Evolutionary conservation across 2,329 filamentous ascomycete genomes (phyloP), one percentile per base, ranked within the genome.

Genomic region (Fusarium nanum): DNA sequence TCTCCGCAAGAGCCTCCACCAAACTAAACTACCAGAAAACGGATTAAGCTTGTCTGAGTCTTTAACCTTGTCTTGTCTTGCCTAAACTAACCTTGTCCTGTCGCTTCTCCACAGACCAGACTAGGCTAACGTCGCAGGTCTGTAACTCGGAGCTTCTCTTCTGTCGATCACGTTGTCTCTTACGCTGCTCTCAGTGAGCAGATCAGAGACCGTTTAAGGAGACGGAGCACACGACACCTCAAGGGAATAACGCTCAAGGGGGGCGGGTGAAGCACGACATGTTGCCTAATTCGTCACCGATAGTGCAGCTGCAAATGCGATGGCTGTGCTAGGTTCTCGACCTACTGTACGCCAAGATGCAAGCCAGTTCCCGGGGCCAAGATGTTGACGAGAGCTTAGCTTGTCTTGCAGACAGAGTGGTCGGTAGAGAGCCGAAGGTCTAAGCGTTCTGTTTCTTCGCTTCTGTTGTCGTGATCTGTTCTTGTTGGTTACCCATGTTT

Each of bases 201-300:
- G 48, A 63, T 67, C 41, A 37, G 48, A 7, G 16, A n/a, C 40
- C 40, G 32, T 44, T 55, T 46, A 9, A 18, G 53, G 48, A 34
- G 25, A 71, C 40, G 47, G 30, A 37, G 34, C 55, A 62, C 47
- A 7, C 56, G 54, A 56, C 52, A 46, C 16, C 6, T 7, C 16
- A 8, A 32, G 48, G 61, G 50, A 57, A 64, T 46, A 64, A 27
- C 40, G 14, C 32, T 34, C 32, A 34, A 32, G n/a, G 28, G 12
- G 28, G 28, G 18, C 18, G 23, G 12, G 22, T 7, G 55, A 54
- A 67, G 70, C 60, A 75, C 68, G 71, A 75, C 68, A 66, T 41
- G 67, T 11, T 57, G 60, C 73, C 72, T 46, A 69, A 63, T 66
- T 48, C 42, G 68, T 75, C 68, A 72, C 68, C 72, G 57, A 68